Evolutionary conservation across 2,329 filamentous ascomycete genomes (phyloP).

Genomic region (Arthrinium phaeospermum): DNA sequence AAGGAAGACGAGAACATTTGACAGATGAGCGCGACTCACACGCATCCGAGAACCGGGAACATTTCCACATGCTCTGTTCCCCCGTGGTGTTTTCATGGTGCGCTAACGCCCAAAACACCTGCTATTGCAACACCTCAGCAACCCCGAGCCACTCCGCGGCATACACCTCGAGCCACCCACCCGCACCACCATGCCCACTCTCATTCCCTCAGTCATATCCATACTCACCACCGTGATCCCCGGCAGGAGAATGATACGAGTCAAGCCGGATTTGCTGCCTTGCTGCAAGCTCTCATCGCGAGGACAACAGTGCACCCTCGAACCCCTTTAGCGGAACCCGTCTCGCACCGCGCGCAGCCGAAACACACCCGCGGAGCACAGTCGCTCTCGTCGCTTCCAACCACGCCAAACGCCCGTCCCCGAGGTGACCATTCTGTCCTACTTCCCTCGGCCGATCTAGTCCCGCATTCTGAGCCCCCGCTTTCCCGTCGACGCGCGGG

Average conservation of each 20-base stretch:
- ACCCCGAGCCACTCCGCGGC: slow-evolving; percentile 54
- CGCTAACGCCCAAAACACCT: slow-evolving; percentile 61
- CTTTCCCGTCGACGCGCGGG: slow-evolving; percentile 43
- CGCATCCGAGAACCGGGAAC: slow-evolving; percentile 87
- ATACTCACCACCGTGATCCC: slow-evolving; percentile 39
- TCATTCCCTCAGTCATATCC: slow-evolving; percentile 7
- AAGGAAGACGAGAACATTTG: slow-evolving; percentile 79
- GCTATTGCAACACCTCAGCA: slow-evolving; percentile 52
- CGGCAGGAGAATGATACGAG: slow-evolving; percentile 56
- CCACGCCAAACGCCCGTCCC: slow-evolving; percentile 68
- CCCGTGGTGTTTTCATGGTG: slow-evolving; percentile 69
- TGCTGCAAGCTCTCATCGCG: slow-evolving; percentile 82
- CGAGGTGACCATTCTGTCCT: slow-evolving; percentile 57
- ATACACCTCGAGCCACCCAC: slow-evolving; percentile 50
- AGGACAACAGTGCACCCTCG: slow-evolving; percentile 75
- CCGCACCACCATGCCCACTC: slow-evolving; percentile 14
- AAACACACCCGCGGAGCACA: slow-evolving; percentile 79
- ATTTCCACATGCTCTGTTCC: slow-evolving; percentile 79
- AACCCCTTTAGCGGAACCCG: slow-evolving; percentile 67
- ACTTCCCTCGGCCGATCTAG: slow-evolving; percentile 67
- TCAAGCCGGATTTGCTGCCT: slow-evolving; percentile 74
- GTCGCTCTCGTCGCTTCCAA: slow-evolving; percentile 83
- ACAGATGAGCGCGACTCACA: slow-evolving; percentile 78
- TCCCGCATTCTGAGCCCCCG: slow-evolving; percentile 65
- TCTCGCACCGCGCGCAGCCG: slow-evolving; percentile 54